These are phyloP conservation scores for Tilletia walkeri DNA, from an alignment of 1,284 basidiomycete species.

Conservation along the genomic window DNA sequence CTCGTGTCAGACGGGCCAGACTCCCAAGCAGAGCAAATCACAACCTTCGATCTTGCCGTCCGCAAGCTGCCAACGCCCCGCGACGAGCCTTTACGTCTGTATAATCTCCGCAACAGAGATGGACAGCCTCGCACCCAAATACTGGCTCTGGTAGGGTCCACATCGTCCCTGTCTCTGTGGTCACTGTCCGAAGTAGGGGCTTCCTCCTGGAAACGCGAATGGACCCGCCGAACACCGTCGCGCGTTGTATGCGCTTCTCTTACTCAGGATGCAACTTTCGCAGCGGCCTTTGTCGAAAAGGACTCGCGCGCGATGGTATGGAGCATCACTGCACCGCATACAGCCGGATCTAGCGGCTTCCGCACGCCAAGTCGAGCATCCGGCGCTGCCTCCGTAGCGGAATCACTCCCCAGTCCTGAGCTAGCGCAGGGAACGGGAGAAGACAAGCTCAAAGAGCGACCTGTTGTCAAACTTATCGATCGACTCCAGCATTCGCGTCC, in stretches of 20 bases:
- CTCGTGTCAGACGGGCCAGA: neutral
- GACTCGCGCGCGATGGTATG: slow-evolving; percentile 12
- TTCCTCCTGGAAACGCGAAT: slow-evolving; percentile 2
- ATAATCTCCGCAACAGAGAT: neutral
- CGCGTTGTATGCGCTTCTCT: neutral
- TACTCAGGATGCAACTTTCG: neutral
- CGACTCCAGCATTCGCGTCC: neutral
- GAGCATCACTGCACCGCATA: slow-evolving; percentile 8
- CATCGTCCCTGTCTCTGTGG: slow-evolving; percentile 11
- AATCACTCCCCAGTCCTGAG: neutral
- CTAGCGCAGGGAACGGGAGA: neutral
- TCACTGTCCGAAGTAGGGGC: neutral
- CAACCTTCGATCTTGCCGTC: slow-evolving; percentile 6
- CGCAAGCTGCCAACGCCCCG: neutral
- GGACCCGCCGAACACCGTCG: neutral
- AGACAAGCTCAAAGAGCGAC: neutral
- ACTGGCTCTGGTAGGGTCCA: neutral
- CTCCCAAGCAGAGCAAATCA: neutral
- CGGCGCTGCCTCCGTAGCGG: neutral
- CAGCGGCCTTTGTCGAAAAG: neutral
- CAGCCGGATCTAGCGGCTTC: neutral
- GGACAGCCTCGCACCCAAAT: neutral
- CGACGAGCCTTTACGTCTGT: neutral
- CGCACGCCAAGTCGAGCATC: slow-evolving; percentile 4
- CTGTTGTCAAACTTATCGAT: slow-evolving; percentile 1